Evolutionary conservation across 331 rosid genomes (phyloP).

Genomic region (Saraca asoca): DNA sequence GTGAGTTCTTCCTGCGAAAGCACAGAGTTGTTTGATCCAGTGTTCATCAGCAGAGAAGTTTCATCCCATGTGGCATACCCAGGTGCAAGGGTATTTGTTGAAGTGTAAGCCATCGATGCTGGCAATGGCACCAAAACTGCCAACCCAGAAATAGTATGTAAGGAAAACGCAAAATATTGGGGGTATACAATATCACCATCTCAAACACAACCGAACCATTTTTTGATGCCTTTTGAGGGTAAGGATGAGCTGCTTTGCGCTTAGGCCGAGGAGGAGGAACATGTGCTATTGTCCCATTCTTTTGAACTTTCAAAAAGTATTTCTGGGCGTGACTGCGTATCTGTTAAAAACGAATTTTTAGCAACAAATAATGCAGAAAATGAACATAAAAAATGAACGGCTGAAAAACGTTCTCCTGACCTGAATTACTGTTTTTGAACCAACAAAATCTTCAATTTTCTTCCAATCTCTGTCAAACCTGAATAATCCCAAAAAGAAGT

Average conservation of each 20-base stretch:
- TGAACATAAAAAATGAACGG: constrained; percentile 10
- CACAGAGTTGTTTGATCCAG: constrained; percentile 44
- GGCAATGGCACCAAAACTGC: constrained; percentile 78
- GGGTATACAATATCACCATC: constrained; percentile 21
- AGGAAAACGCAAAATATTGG: constrained; percentile 28
- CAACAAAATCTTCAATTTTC: constrained; percentile 96
- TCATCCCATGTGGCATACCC: constrained; percentile 79
- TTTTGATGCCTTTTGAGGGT: constrained; percentile 93
- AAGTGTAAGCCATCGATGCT: constrained; percentile 72
- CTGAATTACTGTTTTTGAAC: constrained; percentile 96
- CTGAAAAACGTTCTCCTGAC: constrained; percentile 43
- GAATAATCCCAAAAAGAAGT: constrained; percentile 24
- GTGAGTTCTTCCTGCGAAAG: constrained; percentile 58
- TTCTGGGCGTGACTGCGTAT: constrained; percentile 96
- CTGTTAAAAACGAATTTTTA: constrained; percentile 40
- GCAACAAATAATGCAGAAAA: constrained; percentile 2
- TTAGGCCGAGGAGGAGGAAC: constrained; percentile 99
- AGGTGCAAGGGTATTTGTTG: constrained; percentile 51
- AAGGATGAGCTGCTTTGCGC: constrained; percentile 96
- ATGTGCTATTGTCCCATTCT: constrained; percentile 82
- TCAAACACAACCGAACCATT: constrained; percentile 54
- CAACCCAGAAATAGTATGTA: constrained; percentile 33
- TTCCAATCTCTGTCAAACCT: constrained; percentile 99
- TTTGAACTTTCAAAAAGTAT: constrained; percentile 89
- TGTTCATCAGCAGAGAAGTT: constrained; percentile 51